phyloP scores from a whole-genome alignment of 2,329 filamentous ascomycete genomes.

The Stagonosporopsis chrysanthemi region DNA sequence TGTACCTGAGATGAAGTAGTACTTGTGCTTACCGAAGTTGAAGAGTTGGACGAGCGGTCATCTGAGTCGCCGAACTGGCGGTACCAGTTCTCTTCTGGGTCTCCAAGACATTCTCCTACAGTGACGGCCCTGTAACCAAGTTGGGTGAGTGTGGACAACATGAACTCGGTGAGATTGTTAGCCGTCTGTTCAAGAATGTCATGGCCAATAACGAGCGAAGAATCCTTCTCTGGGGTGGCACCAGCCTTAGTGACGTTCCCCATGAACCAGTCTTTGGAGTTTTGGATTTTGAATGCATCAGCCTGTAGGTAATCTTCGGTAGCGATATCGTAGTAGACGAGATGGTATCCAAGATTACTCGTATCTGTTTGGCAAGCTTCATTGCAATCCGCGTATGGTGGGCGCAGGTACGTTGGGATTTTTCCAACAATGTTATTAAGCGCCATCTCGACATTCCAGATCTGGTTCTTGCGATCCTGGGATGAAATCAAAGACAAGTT shows the following conservation, averaged over 20 bases:
- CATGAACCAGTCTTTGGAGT: slow-evolving; percentile 20
- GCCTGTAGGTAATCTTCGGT: slow-evolving; percentile 65
- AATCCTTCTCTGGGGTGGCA: slow-evolving; percentile 21
- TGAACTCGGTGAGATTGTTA: slow-evolving; percentile 48
- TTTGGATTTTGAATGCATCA: slow-evolving; percentile 45
- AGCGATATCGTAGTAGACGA: slow-evolving; percentile 66
- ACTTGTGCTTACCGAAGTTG: slow-evolving; percentile 3
- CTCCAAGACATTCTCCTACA: slow-evolving; percentile 54
- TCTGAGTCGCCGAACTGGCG: slow-evolving; percentile 35
- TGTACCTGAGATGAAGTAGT: neutral
- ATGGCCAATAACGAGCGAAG: slow-evolving; percentile 60
- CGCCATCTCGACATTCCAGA: slow-evolving; percentile 60
- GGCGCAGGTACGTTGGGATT: slow-evolving; percentile 60
- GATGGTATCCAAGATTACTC: slow-evolving; percentile 60
- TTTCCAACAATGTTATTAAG: slow-evolving; percentile 60
- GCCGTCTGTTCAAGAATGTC: slow-evolving; percentile 55
- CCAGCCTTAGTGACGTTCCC: slow-evolving; percentile 8
- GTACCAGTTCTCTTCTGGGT: slow-evolving; percentile 55
- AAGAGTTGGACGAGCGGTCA: slow-evolving; percentile 1
- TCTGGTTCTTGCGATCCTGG: slow-evolving; percentile 53
- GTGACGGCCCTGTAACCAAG: slow-evolving; percentile 52
- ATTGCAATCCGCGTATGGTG: slow-evolving; percentile 55
- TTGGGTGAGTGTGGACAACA: slow-evolving; percentile 46
- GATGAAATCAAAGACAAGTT: slow-evolving; percentile 52
- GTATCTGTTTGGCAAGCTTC: slow-evolving; percentile 47